Conservation (phyloP, 257 asterid genomes). For the Penstemon davidsonii region DNA sequence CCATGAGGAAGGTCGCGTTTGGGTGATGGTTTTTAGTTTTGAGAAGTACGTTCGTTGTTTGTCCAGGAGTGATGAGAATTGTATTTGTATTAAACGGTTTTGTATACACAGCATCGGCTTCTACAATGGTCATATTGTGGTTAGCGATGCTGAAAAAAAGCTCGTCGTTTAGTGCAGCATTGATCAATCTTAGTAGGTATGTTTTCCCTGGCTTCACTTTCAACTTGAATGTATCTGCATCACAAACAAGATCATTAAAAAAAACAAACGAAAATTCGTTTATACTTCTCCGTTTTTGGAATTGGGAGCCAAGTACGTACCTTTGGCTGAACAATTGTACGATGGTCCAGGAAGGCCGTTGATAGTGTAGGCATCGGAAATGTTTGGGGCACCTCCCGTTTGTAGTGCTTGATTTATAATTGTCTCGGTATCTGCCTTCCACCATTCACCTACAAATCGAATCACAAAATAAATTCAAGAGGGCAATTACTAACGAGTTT, state of each 20-base stretch:
- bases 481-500: background rate
- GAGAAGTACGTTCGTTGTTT: slow-evolving; percentile 59
- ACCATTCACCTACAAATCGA: slow-evolving; percentile 60
- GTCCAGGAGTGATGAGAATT: slow-evolving; percentile 61
- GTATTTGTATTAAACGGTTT: slow-evolving; percentile 53
- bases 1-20: slow-evolving; percentile 46
- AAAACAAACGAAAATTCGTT: background rate
- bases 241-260: background rate
- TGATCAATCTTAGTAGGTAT: slow-evolving; percentile 58
- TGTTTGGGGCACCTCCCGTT: slow-evolving; percentile 61
- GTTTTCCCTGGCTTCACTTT: slow-evolving; percentile 61
- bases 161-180: slow-evolving; percentile 67
- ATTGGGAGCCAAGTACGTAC: slow-evolving; percentile 19
- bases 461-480: background rate
- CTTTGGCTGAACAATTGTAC: slow-evolving; percentile 60
- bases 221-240: slow-evolving; percentile 54
- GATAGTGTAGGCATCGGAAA: slow-evolving; percentile 64
- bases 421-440: slow-evolving; percentile 60
- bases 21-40: slow-evolving; percentile 44
- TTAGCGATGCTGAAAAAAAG: slow-evolving; percentile 62
- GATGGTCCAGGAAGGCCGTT: slow-evolving; percentile 66
- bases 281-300: background rate
- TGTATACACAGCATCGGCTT: slow-evolving; percentile 59
- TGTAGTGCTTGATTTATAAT: slow-evolving; percentile 53
- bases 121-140: slow-evolving; percentile 58